Percentiles rank a stretch among this genome's conserved stretches.
phyloP scores from a whole-genome alignment of 2,329 filamentous ascomycete genomes.

The Ophiostoma montium region DNA sequence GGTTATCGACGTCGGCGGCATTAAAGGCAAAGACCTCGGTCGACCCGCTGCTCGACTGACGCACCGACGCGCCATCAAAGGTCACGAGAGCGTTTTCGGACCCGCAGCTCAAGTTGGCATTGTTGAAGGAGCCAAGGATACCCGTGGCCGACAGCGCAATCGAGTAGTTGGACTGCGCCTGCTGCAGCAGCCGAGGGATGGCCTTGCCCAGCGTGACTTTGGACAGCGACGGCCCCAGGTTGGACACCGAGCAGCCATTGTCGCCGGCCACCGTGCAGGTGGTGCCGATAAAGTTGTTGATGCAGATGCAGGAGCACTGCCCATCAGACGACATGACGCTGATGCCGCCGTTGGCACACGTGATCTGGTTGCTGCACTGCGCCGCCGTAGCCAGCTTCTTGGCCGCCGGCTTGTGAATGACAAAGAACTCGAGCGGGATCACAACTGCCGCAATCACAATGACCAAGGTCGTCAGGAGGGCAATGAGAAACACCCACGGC shows the following conservation, averaged over 20 bases:
- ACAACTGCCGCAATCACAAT: conserved; percentile 70
- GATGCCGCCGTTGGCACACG: conserved; percentile 68
- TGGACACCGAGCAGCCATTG: conserved; percentile 39
- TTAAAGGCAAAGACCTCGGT: conserved; percentile 16
- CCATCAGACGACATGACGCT: conserved; percentile 50
- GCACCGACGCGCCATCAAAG: conserved; percentile 47
- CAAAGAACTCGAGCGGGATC: conserved; percentile 55
- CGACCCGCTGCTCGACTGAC: conserved; percentile 18
- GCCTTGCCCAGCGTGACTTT: conserved; percentile 73
- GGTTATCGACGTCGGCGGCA: background rate
- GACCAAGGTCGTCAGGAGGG: conserved; percentile 50
- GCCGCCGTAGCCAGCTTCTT: conserved; percentile 21
- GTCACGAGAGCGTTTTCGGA: conserved; percentile 80
- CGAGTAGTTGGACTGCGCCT: conserved; percentile 53
- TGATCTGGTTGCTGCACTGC: conserved; percentile 45
- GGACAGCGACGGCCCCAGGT: conserved; percentile 20
- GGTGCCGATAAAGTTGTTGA: conserved; percentile 64
- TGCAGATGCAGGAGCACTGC: conserved; percentile 74
- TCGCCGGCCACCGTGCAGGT: conserved; percentile 34
- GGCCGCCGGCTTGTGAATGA: conserved; percentile 36
- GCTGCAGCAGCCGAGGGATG: conserved; percentile 58
- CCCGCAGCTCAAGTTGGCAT: conserved; percentile 62
- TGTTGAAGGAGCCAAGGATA: conserved; percentile 64
- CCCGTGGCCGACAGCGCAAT: conserved; percentile 57
- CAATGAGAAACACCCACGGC: conserved; percentile 58